Evolutionary conservation across 352 stramenopile genomes (phyloP).

Genomic region (Albugo laibachii): DNA sequence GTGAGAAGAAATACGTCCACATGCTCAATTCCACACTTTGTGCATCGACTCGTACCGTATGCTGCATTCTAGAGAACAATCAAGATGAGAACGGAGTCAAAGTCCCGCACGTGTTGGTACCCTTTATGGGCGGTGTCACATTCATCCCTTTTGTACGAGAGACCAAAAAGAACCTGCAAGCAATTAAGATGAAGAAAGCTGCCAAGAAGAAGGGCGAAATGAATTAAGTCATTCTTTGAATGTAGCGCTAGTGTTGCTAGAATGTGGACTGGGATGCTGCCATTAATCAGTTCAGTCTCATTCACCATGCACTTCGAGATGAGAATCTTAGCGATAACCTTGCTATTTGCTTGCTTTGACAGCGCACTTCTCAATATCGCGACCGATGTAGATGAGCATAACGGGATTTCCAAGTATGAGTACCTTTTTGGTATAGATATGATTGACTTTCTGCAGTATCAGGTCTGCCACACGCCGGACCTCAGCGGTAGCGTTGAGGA

Average conservation of each 20-base stretch:
- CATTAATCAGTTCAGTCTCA: too few species aligned
- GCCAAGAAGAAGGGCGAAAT: slow-evolving; percentile 77
- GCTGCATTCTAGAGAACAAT: slow-evolving; percentile 98
- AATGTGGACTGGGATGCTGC: neutral
- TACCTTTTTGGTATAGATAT: slow-evolving; percentile 39
- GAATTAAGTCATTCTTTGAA: slow-evolving; percentile 5
- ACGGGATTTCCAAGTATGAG: too few species aligned
- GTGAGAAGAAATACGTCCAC: slow-evolving; percentile 95
- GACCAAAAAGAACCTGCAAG: slow-evolving; percentile 80
- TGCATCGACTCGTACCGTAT: slow-evolving; percentile 96
- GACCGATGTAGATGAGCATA: too few species aligned
- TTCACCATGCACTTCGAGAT: too few species aligned
- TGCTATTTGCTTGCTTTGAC: too few species aligned
- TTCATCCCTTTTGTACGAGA: slow-evolving; percentile 97
- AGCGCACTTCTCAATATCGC: too few species aligned
- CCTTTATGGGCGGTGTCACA: slow-evolving; percentile 96
- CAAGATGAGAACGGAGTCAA: slow-evolving; percentile 94
- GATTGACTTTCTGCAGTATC: slow-evolving; percentile 56
- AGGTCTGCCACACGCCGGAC: slow-evolving; percentile 62
- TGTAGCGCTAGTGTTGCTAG: slow-evolving; percentile 6
- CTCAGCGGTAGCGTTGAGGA: slow-evolving; percentile 64
- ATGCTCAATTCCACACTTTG: slow-evolving; percentile 99
- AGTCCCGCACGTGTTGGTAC: slow-evolving; percentile 93
- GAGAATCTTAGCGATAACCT: too few species aligned
- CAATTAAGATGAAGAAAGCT: slow-evolving; percentile 90